These are phyloP conservation scores for Venturia effusa DNA, from an alignment of 2,329 filamentous ascomycete species.

Conservation along the genomic window DNA sequence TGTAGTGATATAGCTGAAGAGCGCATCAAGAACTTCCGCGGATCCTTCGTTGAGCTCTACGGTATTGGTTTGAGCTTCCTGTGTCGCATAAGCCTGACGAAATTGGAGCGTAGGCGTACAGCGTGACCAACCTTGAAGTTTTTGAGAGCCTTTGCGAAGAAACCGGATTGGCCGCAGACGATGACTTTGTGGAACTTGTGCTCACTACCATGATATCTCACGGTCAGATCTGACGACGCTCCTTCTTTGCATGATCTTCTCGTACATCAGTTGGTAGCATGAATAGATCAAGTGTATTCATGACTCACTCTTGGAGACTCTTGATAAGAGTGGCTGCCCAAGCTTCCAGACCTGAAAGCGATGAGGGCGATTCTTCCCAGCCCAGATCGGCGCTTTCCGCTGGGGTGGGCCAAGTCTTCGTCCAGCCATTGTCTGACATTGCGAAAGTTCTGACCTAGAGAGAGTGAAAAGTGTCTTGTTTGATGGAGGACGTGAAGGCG, in stretches of 20 bases:
- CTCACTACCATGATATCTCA: not conserved
- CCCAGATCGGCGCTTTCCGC: too few relatives aligned
- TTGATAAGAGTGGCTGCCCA: not conserved
- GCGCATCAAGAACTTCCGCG: not conserved
- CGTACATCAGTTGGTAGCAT: not conserved
- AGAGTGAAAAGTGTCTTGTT: too few relatives aligned
- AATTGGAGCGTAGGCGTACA: not conserved
- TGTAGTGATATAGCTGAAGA: not conserved
- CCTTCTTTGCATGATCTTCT: not conserved
- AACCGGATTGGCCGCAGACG: not conserved
- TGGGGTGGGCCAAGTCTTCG: too few relatives aligned
- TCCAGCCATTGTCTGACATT: too few relatives aligned
- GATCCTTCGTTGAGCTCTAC: not conserved
- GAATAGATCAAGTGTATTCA: not conserved
- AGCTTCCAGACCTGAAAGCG: not conserved
- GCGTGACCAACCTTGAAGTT: not conserved
- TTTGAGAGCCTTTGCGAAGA: not conserved
- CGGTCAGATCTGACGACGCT: not conserved
- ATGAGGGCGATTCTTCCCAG: too few relatives aligned
- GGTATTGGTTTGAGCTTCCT: not conserved
- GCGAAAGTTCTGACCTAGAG: too few relatives aligned
- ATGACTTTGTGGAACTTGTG: not conserved
- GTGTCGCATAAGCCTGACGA: not conserved
- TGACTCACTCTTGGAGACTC: not conserved
- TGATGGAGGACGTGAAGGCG: too few relatives aligned